Percentiles rank a stretch among this genome's conserved stretches.
Evolutionary conservation across 225 moss, liverwort and hornwort species (phyloP).

Genomic region (Sphagnum tenellum): DNA sequence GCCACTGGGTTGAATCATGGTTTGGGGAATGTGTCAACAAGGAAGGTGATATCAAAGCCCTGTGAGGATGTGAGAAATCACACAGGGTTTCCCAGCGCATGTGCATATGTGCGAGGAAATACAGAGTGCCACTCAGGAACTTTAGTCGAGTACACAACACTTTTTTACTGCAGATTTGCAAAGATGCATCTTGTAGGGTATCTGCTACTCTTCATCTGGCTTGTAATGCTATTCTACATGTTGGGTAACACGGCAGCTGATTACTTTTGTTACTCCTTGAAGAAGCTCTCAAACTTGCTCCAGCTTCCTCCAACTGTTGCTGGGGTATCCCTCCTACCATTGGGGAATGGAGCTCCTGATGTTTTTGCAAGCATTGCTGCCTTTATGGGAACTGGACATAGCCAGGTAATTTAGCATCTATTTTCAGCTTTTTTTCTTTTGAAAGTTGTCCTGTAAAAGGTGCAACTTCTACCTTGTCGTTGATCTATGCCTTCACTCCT

Average conservation of each 20-base stretch:
- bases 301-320: slow-evolving; percentile 58
- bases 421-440: too few relatives aligned
- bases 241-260: slow-evolving; percentile 66
- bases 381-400: slow-evolving; percentile 47
- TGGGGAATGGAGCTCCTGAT: slow-evolving; percentile 63
- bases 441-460: too few relatives aligned
- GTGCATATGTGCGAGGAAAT: slow-evolving; percentile 47
- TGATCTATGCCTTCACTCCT: too few relatives aligned
- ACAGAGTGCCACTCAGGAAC: slow-evolving; percentile 53
- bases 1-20: slow-evolving; percentile 3
- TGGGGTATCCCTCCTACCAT: slow-evolving; percentile 56
- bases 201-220: slow-evolving; percentile 25
- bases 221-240: slow-evolving; percentile 52
- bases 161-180: slow-evolving; percentile 41
- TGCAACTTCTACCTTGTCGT: too few relatives aligned
- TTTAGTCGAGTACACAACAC: slow-evolving; percentile 37
- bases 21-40: not conserved
- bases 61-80: slow-evolving; percentile 47
- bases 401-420: slow-evolving; percentile 22
- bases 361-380: slow-evolving; percentile 62
- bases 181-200: slow-evolving; percentile 26
- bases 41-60: slow-evolving; percentile 22
- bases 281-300: slow-evolving; percentile 41
- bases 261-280: slow-evolving; percentile 55
- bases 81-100: slow-evolving; percentile 39